Base-by-base conservation (phyloP, 2,329 filamentous ascomycete species). In the Nannizzia gypsea region DNA sequence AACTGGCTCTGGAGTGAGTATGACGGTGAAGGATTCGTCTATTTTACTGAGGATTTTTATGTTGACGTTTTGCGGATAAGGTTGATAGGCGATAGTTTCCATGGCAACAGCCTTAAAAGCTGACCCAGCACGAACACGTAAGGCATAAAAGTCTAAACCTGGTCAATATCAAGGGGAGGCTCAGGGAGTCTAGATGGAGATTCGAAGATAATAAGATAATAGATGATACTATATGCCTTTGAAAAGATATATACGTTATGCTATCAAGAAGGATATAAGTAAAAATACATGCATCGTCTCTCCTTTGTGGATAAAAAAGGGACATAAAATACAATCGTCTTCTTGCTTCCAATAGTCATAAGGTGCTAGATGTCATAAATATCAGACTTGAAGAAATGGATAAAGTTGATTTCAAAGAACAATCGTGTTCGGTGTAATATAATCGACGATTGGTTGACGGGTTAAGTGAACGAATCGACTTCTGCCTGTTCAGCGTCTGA, bases 81-180 rank as follows among this genome's bases (percentile, higher is more conserved):
- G 34, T 42, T 38, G 54, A 56, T 56, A 24, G 15, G 13, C 54
- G 54, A 56, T 56, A 56, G 54, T 56, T 56, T 56, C 54, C 54
- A 56, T 42, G 20, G 54, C 54, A 56, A 56, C 54, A 31, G n/a
- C 34, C 54, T 15, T 17, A 2, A 5, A 24, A 13, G 44, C 44
- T 50, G 44, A 50, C 44, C 26, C 44, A 50, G 8, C 44, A 50
- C 8, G 20, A 3, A 26, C 20, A 50, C 20, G 44, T 44, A n/a
- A 20, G 15, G 3, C n/a, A 44, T n/a, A 44, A 44, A 42, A 20
- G 40, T n/a, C 40, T n/a, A 44, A 20, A 20, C 42, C 42, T 13
- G 42, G 42, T 20, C 42, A 22, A 46, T 46, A 46, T 46, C 42
- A 46, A 11, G 42, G 8, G 42, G 31, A n/a, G 9, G 9, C 31